Conservation (phyloP, 2,329 filamentous ascomycete species). For the Fusarium sp. region DNA sequence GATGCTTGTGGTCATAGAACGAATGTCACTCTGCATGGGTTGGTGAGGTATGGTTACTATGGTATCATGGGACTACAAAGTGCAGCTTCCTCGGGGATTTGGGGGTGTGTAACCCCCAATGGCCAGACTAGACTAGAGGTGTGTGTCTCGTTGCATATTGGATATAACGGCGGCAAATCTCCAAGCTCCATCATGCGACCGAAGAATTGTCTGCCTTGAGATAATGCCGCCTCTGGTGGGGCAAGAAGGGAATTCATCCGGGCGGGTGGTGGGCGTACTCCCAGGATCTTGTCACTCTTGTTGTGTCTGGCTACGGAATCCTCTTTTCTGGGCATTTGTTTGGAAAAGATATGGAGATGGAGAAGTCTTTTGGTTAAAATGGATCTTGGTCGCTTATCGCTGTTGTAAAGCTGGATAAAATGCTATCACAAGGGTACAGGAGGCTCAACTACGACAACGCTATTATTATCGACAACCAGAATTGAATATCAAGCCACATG, state of each 20-base stretch:
- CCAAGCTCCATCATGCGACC: constrained; percentile 14
- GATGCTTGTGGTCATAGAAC: constrained; percentile 6
- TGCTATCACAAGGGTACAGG: neutral
- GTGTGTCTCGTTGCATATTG: constrained; percentile 15
- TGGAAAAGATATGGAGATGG: neutral
- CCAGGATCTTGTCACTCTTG: neutral
- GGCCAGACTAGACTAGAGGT: neutral
- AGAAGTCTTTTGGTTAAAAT: constrained; percentile 6
- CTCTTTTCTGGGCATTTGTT: neutral
- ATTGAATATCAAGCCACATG: neutral
- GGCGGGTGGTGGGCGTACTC: constrained; percentile 34
- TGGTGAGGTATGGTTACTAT: neutral
- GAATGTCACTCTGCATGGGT: constrained; percentile 16
- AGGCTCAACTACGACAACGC: neutral
- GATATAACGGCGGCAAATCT: constrained; percentile 30
- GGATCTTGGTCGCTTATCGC: constrained; percentile 31
- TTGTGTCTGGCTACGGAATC: neutral
- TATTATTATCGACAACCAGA: constrained; percentile 3
- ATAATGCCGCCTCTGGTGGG: constrained; percentile 43
- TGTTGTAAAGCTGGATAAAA: neutral
- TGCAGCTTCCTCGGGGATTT: neutral
- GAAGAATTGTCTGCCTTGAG: constrained; percentile 10
- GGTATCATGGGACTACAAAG: constrained; percentile 30
- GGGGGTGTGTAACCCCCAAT: constrained; percentile 16
- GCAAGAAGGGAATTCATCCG: constrained; percentile 42